Base-by-base conservation (phyloP, 345 rosid species). In the Populus davidiana region DNA sequence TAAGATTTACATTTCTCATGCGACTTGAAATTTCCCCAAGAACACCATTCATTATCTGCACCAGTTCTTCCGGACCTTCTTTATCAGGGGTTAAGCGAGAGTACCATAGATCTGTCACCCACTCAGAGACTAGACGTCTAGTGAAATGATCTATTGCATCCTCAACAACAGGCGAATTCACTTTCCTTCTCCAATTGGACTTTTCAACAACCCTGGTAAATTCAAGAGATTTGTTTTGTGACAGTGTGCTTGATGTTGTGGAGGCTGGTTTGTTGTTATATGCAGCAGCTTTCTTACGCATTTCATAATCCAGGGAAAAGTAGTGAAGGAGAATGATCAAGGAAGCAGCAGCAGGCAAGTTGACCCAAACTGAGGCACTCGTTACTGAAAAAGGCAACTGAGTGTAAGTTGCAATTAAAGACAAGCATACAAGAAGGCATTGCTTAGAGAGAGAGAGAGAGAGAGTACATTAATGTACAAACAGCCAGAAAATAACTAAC, bases 61-160 rank as follows among this genome's bases (percentile, higher is more conserved):
- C 90, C 80, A 96, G 84, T 72, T 94, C 99, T 78, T 90, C 99
- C 25, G 99, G 99, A 43, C 94, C 97, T 83, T 92, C 87, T 80
- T 76, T 87, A 86, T 96, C 99, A 72, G 92, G 86, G 67, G 99
- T 96, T 79, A 96, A 75, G 59, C 93, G 94, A 69, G 91, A 87
- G 85, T 96, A 96, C 99, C 99, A 96, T 13, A 94, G 89, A 88
- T 91, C 95, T 50, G 95, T 67, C 29, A 96, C 89, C 97, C 98
- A 96, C 86, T 96, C 99, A 38, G 97, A 91, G 76, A 94, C 76
- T 56, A 92, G 85, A 87, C 88, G 97, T 80, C 94, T 90, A 35
- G 93, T 89, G 80, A 96, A 89, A 76, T 84, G 89, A 86, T 96
- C 97, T 72, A 96, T 86, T 67, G 98, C 97, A 70, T 89, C 89